Evolutionary conservation across 768 basidiomycete species (phyloP).

Genomic region (Flagelloscypha sp.): DNA sequence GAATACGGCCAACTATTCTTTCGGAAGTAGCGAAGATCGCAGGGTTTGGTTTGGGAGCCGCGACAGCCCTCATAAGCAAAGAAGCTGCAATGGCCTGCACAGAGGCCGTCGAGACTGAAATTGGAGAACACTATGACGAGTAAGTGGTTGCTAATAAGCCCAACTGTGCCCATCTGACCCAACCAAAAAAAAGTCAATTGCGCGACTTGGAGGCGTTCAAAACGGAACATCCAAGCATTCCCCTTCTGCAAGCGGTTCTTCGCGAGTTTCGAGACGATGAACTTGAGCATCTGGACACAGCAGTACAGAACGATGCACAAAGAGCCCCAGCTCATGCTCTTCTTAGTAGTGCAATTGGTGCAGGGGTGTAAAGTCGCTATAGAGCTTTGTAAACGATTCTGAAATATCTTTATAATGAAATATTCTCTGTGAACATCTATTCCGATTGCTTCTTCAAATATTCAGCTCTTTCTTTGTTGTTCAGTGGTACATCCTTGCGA

Average conservation of each 20-base stretch:
- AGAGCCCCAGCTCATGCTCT: conserved; percentile 88
- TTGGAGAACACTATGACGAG: conserved; percentile 98
- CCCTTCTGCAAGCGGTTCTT: conserved; percentile 63
- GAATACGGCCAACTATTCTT: conserved; percentile 74
- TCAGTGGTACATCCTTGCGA: conserved; percentile 32
- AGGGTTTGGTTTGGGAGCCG: conserved; percentile 80
- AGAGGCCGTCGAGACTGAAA: conserved; percentile 95
- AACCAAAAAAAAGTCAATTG: conserved; percentile 84
- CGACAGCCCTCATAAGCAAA: conserved; percentile 80
- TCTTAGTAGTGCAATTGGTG: conserved; percentile 75
- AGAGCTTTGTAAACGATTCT: conserved; percentile 79
- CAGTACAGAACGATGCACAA: conserved; percentile 81
- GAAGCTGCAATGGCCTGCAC: conserved; percentile 98
- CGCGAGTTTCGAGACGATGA: conserved; percentile 90
- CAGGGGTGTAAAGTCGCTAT: conserved; percentile 87
- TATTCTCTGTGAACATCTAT: conserved; percentile 13
- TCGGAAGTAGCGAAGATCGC: conserved; percentile 80
- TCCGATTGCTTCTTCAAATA: conserved; percentile 16
- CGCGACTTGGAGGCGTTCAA: conserved; percentile 58
- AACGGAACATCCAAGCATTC: conserved; percentile 68
- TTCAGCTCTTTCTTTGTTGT: conserved; percentile 22
- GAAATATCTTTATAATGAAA: conserved; percentile 15
- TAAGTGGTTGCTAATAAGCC: conserved; percentile 45
- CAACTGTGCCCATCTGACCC: no score
- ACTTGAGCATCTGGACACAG: conserved; percentile 87